Base-by-base conservation (phyloP, 2,329 filamentous ascomycete species). In the Saccharata proteae region DNA sequence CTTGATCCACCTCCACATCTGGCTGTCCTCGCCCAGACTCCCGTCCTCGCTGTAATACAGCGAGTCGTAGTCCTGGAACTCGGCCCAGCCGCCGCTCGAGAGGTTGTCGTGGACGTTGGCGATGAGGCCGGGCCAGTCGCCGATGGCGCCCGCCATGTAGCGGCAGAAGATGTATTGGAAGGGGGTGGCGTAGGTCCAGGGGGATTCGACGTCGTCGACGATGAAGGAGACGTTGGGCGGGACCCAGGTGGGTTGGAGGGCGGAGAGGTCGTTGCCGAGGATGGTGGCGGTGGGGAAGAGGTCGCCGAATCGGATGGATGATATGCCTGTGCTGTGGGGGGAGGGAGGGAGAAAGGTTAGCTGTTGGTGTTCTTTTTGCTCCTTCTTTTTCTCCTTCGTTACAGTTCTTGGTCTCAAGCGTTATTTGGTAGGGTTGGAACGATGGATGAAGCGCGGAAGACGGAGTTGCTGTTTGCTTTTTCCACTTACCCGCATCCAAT, bases 211-310 rank as follows among this genome's bases (percentile, higher is more conserved):
- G 34, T 61, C 55, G 43, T 61, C 57, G 32, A 59, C 52, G 40
- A 58, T 52, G 45, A 61, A 59, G 31, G 51, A 49, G 16, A 48
- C 46, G 34, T 60, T 59, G 1, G 55, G 48, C 2, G 58, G 56
- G 8, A 55, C 46, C 29, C 23, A 34, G 3, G 26, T 19, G 9
- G 16, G 32, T 13, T 29, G 17, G 3, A 28, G 19, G 13, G 32
- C 20, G 21, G 15, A 29, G 16, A 34, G 16, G 13, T 34, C 32
- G 3, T 26, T 14, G n/a, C 32, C 32, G 3, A 16, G 18, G 12
- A 35, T 16, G 2, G 25, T 13, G 5, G 32, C 32, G 8, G 11
- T 15, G 2, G 32, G 32, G 4, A 26, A 35, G 11, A 3, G 10
- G 10, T 35, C 32, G 10, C 32, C 32, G 12, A 35, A 15, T 13